Percentiles rank a stretch among this genome's conserved stretches.
These are phyloP conservation scores for Myxozyma lipomycoides DNA, from an alignment of 805 yeast genomes.

Conservation along the genomic window DNA sequence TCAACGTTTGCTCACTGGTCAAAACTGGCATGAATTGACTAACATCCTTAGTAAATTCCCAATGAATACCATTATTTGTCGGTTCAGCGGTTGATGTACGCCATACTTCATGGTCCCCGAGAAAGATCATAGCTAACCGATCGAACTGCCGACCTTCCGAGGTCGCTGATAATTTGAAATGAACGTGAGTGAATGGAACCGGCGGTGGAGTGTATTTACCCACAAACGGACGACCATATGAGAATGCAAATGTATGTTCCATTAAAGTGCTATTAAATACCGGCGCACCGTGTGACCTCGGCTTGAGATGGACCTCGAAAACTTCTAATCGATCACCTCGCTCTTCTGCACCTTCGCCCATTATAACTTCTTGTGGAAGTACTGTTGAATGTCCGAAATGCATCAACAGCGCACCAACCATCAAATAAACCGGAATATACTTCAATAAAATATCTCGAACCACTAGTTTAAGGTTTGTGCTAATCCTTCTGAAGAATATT, in stretches of 20 bases:
- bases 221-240: slow-evolving; percentile 37
- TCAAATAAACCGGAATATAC: neutral
- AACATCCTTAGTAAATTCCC: slow-evolving; percentile 61
- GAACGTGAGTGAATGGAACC: slow-evolving; percentile 38
- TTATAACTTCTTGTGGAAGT: neutral
- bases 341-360: too few species aligned
- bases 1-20: slow-evolving; percentile 37
- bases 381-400: neutral
- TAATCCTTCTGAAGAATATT: too few species aligned
- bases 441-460: neutral
- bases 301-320: slow-evolving; percentile 30
- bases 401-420: neutral
- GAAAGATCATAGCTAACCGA: slow-evolving; percentile 39
- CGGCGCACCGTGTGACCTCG: slow-evolving; percentile 5
- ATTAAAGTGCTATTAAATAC: slow-evolving; percentile 26
- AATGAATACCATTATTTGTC: slow-evolving; percentile 45
- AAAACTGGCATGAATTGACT: slow-evolving; percentile 54
- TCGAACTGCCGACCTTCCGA: slow-evolving; percentile 40
- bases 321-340: slow-evolving; percentile 17
- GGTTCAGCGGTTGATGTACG: slow-evolving; percentile 85
- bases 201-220: slow-evolving; percentile 36
- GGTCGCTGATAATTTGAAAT: slow-evolving; percentile 35
- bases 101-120: slow-evolving; percentile 65
- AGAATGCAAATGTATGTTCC: slow-evolving; percentile 35
- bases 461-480: too few species aligned